Evolutionary conservation across 352 stramenopile genomes (phyloP).

Genomic region (Globisporangium acanthophoron): DNA sequence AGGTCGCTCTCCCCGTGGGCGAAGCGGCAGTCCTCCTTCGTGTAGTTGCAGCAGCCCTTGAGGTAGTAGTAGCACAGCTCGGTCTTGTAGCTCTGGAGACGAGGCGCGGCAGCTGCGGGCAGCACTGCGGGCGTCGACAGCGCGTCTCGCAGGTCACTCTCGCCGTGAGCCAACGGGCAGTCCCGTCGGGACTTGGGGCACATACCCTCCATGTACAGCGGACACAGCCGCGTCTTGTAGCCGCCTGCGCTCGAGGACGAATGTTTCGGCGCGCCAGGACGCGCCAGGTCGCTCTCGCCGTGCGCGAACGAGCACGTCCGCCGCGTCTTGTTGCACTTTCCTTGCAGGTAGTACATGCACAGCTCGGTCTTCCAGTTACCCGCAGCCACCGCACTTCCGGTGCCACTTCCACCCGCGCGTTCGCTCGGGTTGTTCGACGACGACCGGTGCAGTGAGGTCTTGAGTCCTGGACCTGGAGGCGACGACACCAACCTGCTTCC

Average conservation of each 20-base stretch:
- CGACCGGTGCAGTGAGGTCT: constrained; percentile 25
- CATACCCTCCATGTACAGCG: constrained; percentile 63
- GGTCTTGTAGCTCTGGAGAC: constrained; percentile 87
- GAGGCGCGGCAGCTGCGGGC: constrained; percentile 38
- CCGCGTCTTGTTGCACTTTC: constrained; percentile 86
- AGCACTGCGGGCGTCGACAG: constrained; percentile 19
- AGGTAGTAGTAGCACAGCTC: constrained; percentile 88
- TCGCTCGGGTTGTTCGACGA: constrained; percentile 10
- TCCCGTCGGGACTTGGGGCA: constrained; percentile 75
- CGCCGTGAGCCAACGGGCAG: constrained; percentile 69
- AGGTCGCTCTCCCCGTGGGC: constrained; percentile 78
- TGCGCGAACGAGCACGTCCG: constrained; percentile 86
- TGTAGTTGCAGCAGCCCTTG: constrained; percentile 86
- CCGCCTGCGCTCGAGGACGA: constrained; percentile 2
- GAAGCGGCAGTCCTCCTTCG: constrained; percentile 84
- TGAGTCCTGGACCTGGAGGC: constrained; percentile 2
- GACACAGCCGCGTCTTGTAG: constrained; percentile 81
- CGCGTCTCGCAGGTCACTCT: constrained; percentile 67
- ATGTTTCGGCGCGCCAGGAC: constrained; percentile 29
- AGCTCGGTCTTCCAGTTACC: constrained; percentile 89
- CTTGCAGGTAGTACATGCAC: constrained; percentile 87
- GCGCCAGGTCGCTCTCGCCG: constrained; percentile 72
- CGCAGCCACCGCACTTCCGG: constrained; percentile 12
- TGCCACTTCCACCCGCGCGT: constrained; percentile 16
- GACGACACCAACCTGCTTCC: not conserved